Base-by-base conservation (phyloP, 176 grass and related monocot genomes). In the Triticum aestivum region DNA sequence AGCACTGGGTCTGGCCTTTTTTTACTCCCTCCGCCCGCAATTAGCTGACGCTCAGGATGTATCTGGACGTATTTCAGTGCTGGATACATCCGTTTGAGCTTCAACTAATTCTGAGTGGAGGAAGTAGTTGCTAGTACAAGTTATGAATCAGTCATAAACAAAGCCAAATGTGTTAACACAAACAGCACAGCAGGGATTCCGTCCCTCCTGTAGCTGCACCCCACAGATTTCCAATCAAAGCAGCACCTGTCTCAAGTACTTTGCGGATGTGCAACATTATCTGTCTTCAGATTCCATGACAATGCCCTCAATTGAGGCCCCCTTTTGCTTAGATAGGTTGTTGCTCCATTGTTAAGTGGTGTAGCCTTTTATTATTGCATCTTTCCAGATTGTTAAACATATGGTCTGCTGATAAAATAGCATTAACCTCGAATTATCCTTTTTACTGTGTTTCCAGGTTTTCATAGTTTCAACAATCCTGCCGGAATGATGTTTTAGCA, bases 401-500 rank as follows among this genome's bases (percentile, higher is more conserved):
- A 72, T 47, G 33, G 37, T 34, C 35, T 41, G 11, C 24, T 71
- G 23, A 5, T 37, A 37, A 37, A 37, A 37, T 37, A 37, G 35
- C 42, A 62, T 18, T 61, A 62, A 79, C n/a, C 12, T 45, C 1
- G 1, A 63, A 17, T 80, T 80, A 33, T 65, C 38, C 8, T 65
- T 52, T 81, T 38, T n/a, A 4, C 20, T 8, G 1, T 30, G 15
- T 78, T 86, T 70, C 13, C 86, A 91, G 86, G 83, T 82, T 72
- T 73, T 27, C 5, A 39, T 49, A 56, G 9, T 15, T 38, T 78
- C 82, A 20, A 35, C 8, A 42, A 11, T 87, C 83, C 9, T 87
- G 15, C 68, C 59, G 61, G 85, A 85, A 79, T 76, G 80, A 29
- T 69, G 75, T 21, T 61, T 21, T 69, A 89, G 79, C 62, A 86